Base-by-base conservation (phyloP, 75 land plant species). In the Pinus taeda region DNA sequence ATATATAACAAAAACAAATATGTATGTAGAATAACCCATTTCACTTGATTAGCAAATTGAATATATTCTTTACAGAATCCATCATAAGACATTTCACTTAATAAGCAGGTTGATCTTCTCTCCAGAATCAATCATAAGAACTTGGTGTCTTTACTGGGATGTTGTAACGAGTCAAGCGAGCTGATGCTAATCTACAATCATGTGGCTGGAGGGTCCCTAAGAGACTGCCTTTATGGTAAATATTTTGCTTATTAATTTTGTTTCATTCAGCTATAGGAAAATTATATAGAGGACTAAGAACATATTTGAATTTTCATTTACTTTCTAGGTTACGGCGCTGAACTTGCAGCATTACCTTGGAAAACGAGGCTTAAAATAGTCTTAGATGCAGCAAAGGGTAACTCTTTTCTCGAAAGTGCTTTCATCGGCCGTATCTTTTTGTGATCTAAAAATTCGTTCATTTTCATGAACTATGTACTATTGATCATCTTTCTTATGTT, bases 181-280 rank as follows among this genome's bases (percentile, higher is more conserved):
- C 80, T 80, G 6, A 77, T 84, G 14, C 91, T 86, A 60, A 76
- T 81, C 12, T 89, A 89, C 69, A 86, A 86, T 33, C 86, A 67
- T 67, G 81, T 86, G 88, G 73, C 74, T 33, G 79, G 80, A 20
- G 91, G 91, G 15, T 87, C 89, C 76, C 78, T 89, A 55, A 88
- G 83, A 64, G 81, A 88, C 81, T 85, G 86, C 64, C 83, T 49
- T 18, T 85, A 67, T 8, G 71, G 71, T 67, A 37, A 39, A 2
- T 59, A 59, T 59, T 59, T 18, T 1, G n/a, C 18, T 17, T n/a
- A 59, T 0, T 59, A 59, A 3, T 59, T 18, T 17, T 59, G 20
- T 0, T 33, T 14, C 0, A 36, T 0, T 1, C 2, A 3, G 9
- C 2, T 49, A 1, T 33, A 0, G 1, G 33, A 33, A 33, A 33